Evolutionary conservation across 192 early-diverging fungal species (phyloP), one percentile per base, ranked within the genome.

Genomic region (Coemansia sp.): DNA sequence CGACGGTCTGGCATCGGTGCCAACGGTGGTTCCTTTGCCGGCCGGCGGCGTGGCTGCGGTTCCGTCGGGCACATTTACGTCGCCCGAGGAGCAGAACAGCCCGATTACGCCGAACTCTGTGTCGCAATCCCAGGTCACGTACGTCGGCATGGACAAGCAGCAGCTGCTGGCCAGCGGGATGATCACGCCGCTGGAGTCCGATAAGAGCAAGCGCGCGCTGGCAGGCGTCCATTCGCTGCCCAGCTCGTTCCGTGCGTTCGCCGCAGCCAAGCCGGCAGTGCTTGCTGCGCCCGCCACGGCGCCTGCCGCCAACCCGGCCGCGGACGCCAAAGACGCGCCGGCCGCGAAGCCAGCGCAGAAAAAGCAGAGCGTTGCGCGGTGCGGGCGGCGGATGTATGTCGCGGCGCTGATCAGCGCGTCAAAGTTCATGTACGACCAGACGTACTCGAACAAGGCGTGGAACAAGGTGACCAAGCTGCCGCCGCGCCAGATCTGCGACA

Each of bases 401-500:
- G 85, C 89, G 23, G 82, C 92, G 0, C 74, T 96, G 19, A 88
- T 96, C 53, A 71, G 91, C 19, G 90, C 94, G 9, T 90, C 91
- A 49, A 96, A 96, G 73, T 93, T 87, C 62, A 83, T 89, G 46
- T 84, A 84, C 40, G 94, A 96, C 81, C 86, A 86, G 56, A 87
- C 85, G 44, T 96, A 91, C 77, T 81, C 84, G 12, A 94, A 92
- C 83, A 81, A 80, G 56, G 86, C 90, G 0, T 96, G 94, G 94
- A 76, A 90, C 44, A 89, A 88, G 72, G 91, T 95, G 48, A 91
- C 90, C 6, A 86, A 88, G 44, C 82, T 96, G 19, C 69, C 81
- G 22, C 79, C 88, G 27, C 54, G 66, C 14, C 89, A 96, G 80
- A 87, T 96, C 68, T 88, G 90, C 81, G 73, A 83, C 30, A 84